These are phyloP conservation scores for Notholithocarpus densiflorus DNA, from an alignment of 306 rosid genomes.

Conservation along the genomic window DNA sequence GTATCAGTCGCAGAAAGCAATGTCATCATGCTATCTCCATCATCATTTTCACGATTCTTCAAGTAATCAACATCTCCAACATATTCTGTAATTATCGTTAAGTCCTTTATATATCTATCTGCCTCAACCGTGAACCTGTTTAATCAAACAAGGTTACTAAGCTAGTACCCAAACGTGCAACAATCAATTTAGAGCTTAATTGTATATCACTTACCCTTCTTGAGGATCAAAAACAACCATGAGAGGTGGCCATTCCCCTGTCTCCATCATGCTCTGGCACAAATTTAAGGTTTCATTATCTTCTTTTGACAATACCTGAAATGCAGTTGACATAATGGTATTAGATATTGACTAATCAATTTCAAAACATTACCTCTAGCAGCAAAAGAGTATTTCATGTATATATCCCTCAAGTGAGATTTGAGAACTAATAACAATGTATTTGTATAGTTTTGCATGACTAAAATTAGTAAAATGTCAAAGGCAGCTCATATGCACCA, in stretches of 20 bases:
- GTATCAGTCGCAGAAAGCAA: conserved; percentile 70
- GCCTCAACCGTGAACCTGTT: conserved; percentile 93
- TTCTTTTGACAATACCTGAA: conserved; percentile 74
- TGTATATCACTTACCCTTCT: conserved; percentile 61
- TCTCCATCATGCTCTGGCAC: conserved; percentile 81
- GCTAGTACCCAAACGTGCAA: background rate
- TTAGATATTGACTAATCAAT: background rate
- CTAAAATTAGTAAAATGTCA: background rate
- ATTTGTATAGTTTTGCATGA: background rate
- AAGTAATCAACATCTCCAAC: conserved; percentile 91
- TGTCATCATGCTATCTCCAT: conserved; percentile 97
- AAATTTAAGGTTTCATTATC: conserved; percentile 63
- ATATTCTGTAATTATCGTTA: conserved; percentile 92
- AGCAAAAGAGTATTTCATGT: background rate
- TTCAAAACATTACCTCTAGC: background rate
- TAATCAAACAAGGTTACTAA: background rate
- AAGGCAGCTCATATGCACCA: background rate
- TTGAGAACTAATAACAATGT: background rate
- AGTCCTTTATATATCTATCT: conserved; percentile 70
- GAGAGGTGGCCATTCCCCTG: conserved; percentile 93
- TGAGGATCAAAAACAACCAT: conserved; percentile 92
- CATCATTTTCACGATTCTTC: conserved; percentile 75
- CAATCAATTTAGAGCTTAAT: background rate
- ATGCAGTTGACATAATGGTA: conserved; percentile 8
- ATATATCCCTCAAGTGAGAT: background rate